Base-by-base conservation (phyloP, 2,329 filamentous ascomycete genomes). In the Helotiales sp. region DNA sequence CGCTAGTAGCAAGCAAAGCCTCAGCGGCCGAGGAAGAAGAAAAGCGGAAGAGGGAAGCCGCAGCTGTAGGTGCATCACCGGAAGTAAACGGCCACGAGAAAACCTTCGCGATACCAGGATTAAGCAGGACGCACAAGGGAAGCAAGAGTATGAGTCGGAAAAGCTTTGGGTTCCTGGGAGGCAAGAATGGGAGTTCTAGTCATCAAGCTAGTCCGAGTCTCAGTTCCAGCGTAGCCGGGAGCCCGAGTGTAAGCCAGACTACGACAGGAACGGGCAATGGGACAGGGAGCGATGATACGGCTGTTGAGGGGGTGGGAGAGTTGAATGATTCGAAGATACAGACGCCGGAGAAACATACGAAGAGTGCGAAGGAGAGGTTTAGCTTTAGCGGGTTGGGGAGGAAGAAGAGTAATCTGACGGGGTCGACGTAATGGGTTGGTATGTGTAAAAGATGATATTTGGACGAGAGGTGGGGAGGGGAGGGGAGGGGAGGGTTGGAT, bases 121-220 rank as follows among this genome's bases (percentile, higher is more conserved):
- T 69, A 19, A 66, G 54, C 67, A 81, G 90, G 44, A 86, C 89
- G 63, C 83, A 86, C 65, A 81, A 87, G 54, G 85, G 85, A 9
- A 91, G 87, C 72, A 93, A 90, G 76, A 92, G 90, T 62, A 82
- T 96, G 77, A 67, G 89, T 49, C 84, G 87, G 62, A 91, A 88
- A 73, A 89, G 89, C 64, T 87, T 90, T 67, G 83, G 81, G 30
- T 89, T 90, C 68, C 75, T 87, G 34, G 77, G 80, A 66, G 84
- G 83, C 60, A 80, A 83, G 60, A 80, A 61, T 38, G 60, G 55
- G 12, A 19, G 34, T 38, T n/a, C 34, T 8, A 38, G 40, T 15
- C 19, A 27, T 15, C 22, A 44, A 24, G 19, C 9, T 3, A 44
- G 40, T 24, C 40, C 40, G 40, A 44, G 40, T 15, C 5, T 44